phyloP scores from a whole-genome alignment of 1,284 basidiomycete genomes.

The Cryptococcus sp. region DNA sequence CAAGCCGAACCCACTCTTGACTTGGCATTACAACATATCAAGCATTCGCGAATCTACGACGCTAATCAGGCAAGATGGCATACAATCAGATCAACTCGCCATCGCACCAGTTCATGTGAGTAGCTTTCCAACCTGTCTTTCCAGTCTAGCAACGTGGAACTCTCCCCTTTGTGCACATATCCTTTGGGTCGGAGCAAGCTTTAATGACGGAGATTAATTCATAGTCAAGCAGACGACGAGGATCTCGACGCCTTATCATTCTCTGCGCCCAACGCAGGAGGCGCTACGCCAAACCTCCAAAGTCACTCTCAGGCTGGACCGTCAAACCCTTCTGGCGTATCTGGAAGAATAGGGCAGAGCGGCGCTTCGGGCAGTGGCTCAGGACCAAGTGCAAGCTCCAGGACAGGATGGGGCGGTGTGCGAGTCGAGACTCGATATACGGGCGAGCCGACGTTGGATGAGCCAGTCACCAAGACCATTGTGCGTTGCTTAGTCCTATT shows the following conservation, averaged over 20 bases:
- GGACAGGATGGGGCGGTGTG: slow-evolving; percentile 61
- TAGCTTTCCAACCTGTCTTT: too few species aligned
- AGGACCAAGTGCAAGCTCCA: slow-evolving; percentile 9
- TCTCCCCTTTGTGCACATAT: too few species aligned
- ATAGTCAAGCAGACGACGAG: slow-evolving; percentile 53
- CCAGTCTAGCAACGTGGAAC: too few species aligned
- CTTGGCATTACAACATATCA: too few species aligned
- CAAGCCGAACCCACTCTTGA: too few species aligned
- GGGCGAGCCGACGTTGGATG: slow-evolving; percentile 82
- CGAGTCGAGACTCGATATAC: slow-evolving; percentile 81
- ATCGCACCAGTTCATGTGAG: slow-evolving; percentile 40
- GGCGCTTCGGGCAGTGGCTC: too few species aligned
- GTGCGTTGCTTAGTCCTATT: slow-evolving; percentile 59
- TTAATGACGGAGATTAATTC: too few species aligned
- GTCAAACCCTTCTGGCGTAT: slow-evolving; percentile 47
- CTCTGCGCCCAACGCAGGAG: slow-evolving; percentile 29
- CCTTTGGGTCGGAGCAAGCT: too few species aligned
- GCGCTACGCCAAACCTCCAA: slow-evolving; percentile 13
- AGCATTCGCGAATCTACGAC: too few species aligned
- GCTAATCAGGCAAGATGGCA: slow-evolving; percentile 27
- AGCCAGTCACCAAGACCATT: slow-evolving; percentile 83
- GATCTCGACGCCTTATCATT: slow-evolving; percentile 53
- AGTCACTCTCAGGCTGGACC: slow-evolving; percentile 13
- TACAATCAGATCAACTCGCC: slow-evolving; percentile 28
- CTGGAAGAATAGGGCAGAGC: slow-evolving; percentile 64